phyloP scores from a whole-genome alignment of 768 basidiomycete genomes.

The Russula emetica region DNA sequence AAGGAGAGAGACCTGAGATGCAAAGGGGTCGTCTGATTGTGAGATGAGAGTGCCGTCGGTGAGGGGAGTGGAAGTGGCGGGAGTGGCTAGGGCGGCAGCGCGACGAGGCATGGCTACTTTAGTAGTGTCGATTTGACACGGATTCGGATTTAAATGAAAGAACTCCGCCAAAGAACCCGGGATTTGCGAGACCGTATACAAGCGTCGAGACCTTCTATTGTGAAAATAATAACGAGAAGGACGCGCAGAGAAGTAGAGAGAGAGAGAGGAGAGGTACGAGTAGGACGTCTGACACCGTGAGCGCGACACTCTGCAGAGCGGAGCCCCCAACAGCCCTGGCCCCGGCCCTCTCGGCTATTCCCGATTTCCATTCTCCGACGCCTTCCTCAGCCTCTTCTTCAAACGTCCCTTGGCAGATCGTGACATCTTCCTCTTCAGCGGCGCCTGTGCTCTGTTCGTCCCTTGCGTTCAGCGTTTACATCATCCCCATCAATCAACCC shows the following conservation, averaged over 20 bases:
- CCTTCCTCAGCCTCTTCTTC: slow-evolving; percentile 43
- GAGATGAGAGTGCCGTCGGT: slow-evolving; percentile 15
- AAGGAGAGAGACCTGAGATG: slow-evolving; percentile 46
- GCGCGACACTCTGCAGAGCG: background rate
- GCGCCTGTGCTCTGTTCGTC: slow-evolving; percentile 52
- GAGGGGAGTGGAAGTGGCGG: slow-evolving; percentile 25
- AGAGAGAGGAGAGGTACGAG: slow-evolving; percentile 3
- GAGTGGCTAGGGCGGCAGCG: slow-evolving; percentile 30
- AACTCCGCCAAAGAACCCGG: background rate
- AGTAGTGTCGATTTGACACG: slow-evolving; percentile 32
- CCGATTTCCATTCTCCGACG: slow-evolving; percentile 22
- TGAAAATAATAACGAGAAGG: slow-evolving; percentile 4
- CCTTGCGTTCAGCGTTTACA: background rate
- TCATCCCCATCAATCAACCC: background rate
- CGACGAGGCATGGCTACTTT: slow-evolving; percentile 37
- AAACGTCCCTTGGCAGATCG: slow-evolving; percentile 55
- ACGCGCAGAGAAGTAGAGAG: slow-evolving; percentile 1
- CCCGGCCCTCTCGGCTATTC: slow-evolving; percentile 13
- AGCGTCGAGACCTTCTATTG: background rate
- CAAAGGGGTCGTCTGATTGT: slow-evolving; percentile 28
- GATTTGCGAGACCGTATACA: background rate
- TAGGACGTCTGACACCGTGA: slow-evolving; percentile 12
- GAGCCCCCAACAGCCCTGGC: background rate
- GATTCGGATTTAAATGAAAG: slow-evolving; percentile 32
- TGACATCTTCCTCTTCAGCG: slow-evolving; percentile 48